Base-by-base conservation (phyloP, 2,329 filamentous ascomycete species). In the Aureobasidium sp. region DNA sequence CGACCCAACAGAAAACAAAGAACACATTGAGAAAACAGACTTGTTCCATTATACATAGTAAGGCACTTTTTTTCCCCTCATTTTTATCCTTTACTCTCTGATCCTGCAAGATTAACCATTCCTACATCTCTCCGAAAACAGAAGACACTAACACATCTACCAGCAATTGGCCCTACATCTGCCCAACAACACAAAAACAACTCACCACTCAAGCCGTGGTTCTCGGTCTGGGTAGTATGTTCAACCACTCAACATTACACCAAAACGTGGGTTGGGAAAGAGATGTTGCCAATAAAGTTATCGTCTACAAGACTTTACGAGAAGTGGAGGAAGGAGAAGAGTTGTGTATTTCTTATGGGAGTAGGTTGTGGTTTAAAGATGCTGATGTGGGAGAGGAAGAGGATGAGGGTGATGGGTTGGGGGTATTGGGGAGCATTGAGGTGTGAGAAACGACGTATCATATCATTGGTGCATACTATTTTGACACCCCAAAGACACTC, bases 11-110 rank as follows among this genome's bases (percentile, higher is more conserved):
- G 80, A 83, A 65, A 82, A 81, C 64, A 72, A 74, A 60, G 65
- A 74, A 13, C 75, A 83, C 66, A 75, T 83, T 61, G 73, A 74
- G 58, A 75, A 81, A 34, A 83, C 81, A 0, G 72, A 74, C 2
- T 68, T 85, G 4, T 79, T 78, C 67, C 78, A 84, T 67, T 84
- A 84, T 66, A 83, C 81, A 34, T 84, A 84, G 79, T 81, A 73
- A 63, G 74, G 66, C 39, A 14, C 63, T 39, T 66, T 65, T 64
- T 59, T 30, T 16, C 34, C 44, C 21, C 21, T 21, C 21, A 21
- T 66, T 65, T 64, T 59, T 30, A 16, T 34, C 44, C 44, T 51
- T 36, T 47, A 48, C 49, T 51, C 34, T 60, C 37, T 36, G 32
- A 50, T 34, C 37, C 37, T 41, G 21, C 37, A n/a, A 41, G 16